These are phyloP conservation scores for Penicillium frequentans DNA, from an alignment of 2,329 filamentous ascomycete genomes.

Conservation along the genomic window DNA sequence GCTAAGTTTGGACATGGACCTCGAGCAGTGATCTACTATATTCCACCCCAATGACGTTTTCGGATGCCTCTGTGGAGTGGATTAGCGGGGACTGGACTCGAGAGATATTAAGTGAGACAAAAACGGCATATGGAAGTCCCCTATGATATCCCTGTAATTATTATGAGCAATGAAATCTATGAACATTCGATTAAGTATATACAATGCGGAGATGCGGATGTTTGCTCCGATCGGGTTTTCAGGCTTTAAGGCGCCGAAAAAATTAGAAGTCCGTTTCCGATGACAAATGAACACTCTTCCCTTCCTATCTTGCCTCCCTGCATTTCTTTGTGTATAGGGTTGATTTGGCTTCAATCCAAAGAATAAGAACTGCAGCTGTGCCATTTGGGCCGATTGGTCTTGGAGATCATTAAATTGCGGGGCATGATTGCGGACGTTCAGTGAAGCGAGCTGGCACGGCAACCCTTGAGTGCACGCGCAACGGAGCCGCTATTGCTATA, in stretches of 20 bases:
- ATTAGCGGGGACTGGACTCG: background rate
- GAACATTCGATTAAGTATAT: background rate
- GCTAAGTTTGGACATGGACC: background rate
- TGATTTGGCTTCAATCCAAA: background rate
- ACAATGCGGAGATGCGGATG: background rate
- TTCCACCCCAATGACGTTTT: background rate
- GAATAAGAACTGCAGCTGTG: background rate
- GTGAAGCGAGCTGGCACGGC: constrained; percentile 10
- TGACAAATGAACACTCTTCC: background rate
- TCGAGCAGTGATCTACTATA: background rate
- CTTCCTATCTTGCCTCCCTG: background rate
- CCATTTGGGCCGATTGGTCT: background rate
- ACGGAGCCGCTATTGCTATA: background rate
- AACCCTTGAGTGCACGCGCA: constrained; percentile 10
- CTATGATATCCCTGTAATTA: constrained; percentile 4
- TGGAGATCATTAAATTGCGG: constrained; percentile 1
- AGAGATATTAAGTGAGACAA: background rate
- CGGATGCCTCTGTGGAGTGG: background rate
- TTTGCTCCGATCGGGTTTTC: background rate
- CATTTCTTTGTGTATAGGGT: background rate
- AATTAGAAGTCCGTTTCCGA: background rate
- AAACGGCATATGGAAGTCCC: background rate
- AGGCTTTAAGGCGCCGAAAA: background rate
- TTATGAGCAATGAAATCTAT: background rate
- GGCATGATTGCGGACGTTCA: constrained; percentile 7